Percentiles rank a stretch among this genome's conserved stretches.
These are phyloP conservation scores for thale cress (Arabidopsis thaliana) DNA, from an alignment of 345 rosid species.

Conservation along the genomic window TAIR10.1 NC_003070.9:20268501-20269000, in stretches of 20 bases:
- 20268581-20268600: background rate
- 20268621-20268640: constrained; percentile 22
- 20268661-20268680: constrained; percentile 28
- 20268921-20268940: background rate
- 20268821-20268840: background rate
- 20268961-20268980: background rate
- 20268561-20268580: constrained; percentile 19
- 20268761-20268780: constrained; percentile 23
- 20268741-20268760: constrained; percentile 86
- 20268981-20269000: constrained; percentile 34
- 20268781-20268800: background rate
- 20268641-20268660: constrained; percentile 29
- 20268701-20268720: constrained; percentile 62
- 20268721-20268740: constrained; percentile 83
- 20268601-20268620: constrained; percentile 21
- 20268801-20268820: background rate
- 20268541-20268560: constrained; percentile 22
- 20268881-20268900: constrained; percentile 50
- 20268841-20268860: background rate
- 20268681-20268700: constrained; percentile 6
- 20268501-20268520: constrained; percentile 34
- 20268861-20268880: constrained; percentile 51
- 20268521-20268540: constrained; percentile 30
- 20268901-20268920: constrained; percentile 53
- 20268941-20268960: background rate